These are phyloP conservation scores for Chaetothyriales sp. DNA, from an alignment of 2,329 filamentous ascomycete species.

Conservation along the genomic window DNA sequence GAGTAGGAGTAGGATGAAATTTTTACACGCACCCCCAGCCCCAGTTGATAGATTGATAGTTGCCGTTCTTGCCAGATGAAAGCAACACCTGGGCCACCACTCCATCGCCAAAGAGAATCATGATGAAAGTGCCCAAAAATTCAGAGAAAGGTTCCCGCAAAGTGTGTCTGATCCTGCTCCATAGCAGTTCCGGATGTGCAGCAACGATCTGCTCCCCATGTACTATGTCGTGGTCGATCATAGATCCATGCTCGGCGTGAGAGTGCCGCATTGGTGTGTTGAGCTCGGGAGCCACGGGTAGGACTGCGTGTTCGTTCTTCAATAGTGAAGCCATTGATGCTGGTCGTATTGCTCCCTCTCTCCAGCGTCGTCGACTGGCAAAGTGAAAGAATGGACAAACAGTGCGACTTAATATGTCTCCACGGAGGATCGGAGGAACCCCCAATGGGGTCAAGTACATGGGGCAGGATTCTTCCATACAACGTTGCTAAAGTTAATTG, in stretches of 20 bases:
- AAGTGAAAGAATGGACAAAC: not conserved
- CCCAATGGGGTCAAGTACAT: too few species aligned
- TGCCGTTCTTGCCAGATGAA: constrained; percentile 30
- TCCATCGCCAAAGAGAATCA: constrained; percentile 57
- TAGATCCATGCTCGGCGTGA: constrained; percentile 20
- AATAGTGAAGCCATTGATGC: not conserved
- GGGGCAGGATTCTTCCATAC: too few species aligned
- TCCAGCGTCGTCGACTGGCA: not conserved
- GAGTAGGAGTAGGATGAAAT: too few species aligned
- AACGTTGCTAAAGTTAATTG: too few species aligned
- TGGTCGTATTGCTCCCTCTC: not conserved
- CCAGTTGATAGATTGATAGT: constrained; percentile 39
- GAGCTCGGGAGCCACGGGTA: not conserved
- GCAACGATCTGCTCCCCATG: constrained; percentile 18
- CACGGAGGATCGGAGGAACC: too few species aligned
- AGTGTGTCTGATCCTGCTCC: constrained; percentile 38
- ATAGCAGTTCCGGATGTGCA: constrained; percentile 25
- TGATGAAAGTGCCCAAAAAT: constrained; percentile 52
- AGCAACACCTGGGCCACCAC: constrained; percentile 55
- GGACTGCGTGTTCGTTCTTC: not conserved
- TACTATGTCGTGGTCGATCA: constrained; percentile 21
- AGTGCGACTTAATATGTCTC: not conserved
- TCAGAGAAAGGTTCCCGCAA: constrained; percentile 49
- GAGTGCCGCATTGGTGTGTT: not conserved
- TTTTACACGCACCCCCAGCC: constrained; percentile 31